Base-by-base conservation (phyloP, 495 filamentous ascomycete species). In the Aspergillus bridgeri region DNA sequence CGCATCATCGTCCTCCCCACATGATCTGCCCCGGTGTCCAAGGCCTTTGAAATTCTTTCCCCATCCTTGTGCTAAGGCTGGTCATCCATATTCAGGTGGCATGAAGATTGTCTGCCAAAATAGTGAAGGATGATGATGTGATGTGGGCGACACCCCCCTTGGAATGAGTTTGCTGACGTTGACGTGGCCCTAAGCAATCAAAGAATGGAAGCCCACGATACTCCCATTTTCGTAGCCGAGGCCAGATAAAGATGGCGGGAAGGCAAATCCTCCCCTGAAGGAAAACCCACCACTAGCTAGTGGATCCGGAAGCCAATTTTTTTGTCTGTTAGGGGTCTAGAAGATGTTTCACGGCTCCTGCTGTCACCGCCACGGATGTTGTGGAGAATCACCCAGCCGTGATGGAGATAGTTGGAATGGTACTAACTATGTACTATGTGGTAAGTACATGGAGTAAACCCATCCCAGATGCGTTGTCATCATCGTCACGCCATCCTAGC, bases 1-100 rank as follows among this genome's bases (percentile, higher is more conserved):
- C 33, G 33, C 33, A 38, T 38, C 50, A 52, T 52, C 42, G 43
- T 52, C 19, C 23, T 43, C 50, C 20, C 50, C 50, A 52, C 50
- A 42, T 52, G 50, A 52, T 52, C 17, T 20, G 42, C 23, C n/a
- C 22, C 48, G 4, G 48, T 20, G 25, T 33, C 50, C 33, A 42
- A 42, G 29, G 50, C 50, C 38, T 52, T 23, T 50, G 48, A 29
- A n/a, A 27, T 50, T 24, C 8, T 50, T 13, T 38, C 33, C 33
- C 33, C n/a, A n/a, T n/a, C n/a, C 33, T 38, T 38, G 33, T 38
- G 33, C 17, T 38, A 38, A 38, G 33, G 33, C 33, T 38, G 33
- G 33, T 38, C 33, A 38, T 8, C 33, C 33, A 38, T 38, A 15
- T 38, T 38, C 33, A 15, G 17, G 7, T 15, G 33, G 33, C 33